These are phyloP conservation scores for Calonectria pteridis DNA, from an alignment of 2,329 filamentous ascomycete genomes.

Conservation along the genomic window DNA sequence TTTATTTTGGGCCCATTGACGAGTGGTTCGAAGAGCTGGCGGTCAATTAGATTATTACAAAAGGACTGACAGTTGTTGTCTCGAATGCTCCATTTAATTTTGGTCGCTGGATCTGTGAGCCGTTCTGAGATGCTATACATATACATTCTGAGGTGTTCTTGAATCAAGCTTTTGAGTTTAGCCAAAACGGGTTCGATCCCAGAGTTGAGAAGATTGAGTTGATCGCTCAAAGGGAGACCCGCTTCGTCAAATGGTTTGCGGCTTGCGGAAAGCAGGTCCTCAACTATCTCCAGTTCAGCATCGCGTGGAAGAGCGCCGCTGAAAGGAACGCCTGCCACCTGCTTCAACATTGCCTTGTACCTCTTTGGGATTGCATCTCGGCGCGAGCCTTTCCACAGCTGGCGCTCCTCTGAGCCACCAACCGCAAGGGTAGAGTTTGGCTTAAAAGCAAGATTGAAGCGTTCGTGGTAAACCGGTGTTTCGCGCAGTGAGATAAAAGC, in stretches of 20 bases:
- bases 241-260: constrained; percentile 2
- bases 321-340: neutral
- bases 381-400: neutral
- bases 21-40: neutral
- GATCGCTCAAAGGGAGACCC: neutral
- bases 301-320: neutral
- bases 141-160: neutral
- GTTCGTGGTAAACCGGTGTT: neutral
- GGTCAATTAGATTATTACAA: neutral
- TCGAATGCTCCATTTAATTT: neutral
- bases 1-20: neutral
- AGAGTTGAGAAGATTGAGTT: neutral
- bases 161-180: neutral
- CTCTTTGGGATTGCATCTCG: neutral
- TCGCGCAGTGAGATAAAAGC: neutral
- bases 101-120: neutral
- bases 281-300: neutral
- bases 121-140: neutral
- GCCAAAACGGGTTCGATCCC: neutral
- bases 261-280: neutral
- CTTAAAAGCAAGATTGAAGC: neutral
- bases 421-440: neutral
- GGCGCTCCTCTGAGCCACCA: neutral
- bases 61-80: neutral
- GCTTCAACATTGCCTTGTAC: neutral